Evolutionary conservation across 2,329 filamentous ascomycete species (phyloP).

Genomic region (Pezicula neosporulosa): DNA sequence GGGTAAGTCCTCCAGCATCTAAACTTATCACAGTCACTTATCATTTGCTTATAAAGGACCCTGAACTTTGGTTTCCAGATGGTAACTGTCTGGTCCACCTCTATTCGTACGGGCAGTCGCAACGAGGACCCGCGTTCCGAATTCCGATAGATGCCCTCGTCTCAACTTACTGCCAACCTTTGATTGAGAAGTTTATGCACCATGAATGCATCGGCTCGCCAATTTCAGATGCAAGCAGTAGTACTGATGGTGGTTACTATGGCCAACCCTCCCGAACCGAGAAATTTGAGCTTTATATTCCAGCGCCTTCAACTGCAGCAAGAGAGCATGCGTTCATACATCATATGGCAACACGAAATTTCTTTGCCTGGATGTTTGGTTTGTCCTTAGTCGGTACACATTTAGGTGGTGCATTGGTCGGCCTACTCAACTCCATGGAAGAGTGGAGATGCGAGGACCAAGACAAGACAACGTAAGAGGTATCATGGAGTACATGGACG

Average conservation of each 20-base stretch:
- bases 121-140: conserved; percentile 64
- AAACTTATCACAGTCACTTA: not conserved
- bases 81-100: conserved; percentile 71
- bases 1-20: conserved; percentile 29
- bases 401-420: conserved; percentile 61
- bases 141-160: conserved; percentile 58
- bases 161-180: conserved; percentile 52
- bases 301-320: conserved; percentile 52
- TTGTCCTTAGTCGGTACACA: conserved; percentile 65
- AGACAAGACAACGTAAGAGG: conserved; percentile 58
- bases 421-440: conserved; percentile 62
- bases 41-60: conserved; percentile 48
- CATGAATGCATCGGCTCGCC: conserved; percentile 9
- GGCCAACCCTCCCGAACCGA: conserved; percentile 5
- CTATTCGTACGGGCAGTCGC: conserved; percentile 61
- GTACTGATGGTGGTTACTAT: conserved; percentile 10
- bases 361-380: conserved; percentile 68
- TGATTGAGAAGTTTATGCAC: conserved; percentile 52
- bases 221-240: conserved; percentile 8
- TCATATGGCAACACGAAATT: conserved; percentile 69
- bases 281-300: conserved; percentile 62
- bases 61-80: conserved; percentile 64
- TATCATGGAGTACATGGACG: conserved; percentile 62
- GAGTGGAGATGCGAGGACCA: conserved; percentile 52
- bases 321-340: conserved; percentile 55